phyloP scores from a whole-genome alignment of 2,329 filamentous ascomycete species.

The Falciphora oryzae region DNA sequence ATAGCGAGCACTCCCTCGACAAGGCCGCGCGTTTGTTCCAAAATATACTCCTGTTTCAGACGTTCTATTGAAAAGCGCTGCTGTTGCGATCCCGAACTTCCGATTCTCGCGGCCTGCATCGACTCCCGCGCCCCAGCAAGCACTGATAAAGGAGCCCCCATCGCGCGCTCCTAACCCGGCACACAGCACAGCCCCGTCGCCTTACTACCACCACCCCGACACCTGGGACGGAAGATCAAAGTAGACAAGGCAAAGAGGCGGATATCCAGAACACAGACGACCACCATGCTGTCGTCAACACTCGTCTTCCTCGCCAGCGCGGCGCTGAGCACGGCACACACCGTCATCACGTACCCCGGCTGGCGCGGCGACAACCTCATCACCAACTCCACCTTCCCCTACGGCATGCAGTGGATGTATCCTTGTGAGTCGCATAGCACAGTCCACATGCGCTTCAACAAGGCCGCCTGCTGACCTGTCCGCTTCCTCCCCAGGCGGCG shows the following conservation, averaged over 20 bases:
- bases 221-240: slow-evolving; percentile 5
- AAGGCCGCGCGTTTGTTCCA: no score
- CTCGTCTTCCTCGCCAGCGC: slow-evolving; percentile 38
- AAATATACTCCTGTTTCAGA: no score
- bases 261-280: slow-evolving; percentile 4
- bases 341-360: slow-evolving; percentile 79
- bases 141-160: no score
- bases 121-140: neutral
- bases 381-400: slow-evolving; percentile 73
- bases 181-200: neutral
- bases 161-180: no score
- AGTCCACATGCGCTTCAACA: neutral
- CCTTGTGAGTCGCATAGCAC: slow-evolving; percentile 61
- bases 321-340: slow-evolving; percentile 59
- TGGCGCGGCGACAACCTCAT: slow-evolving; percentile 83
- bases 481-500: slow-evolving; percentile 59
- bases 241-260: neutral
- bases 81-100: no score
- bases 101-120: no score
- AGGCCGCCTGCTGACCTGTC: neutral
- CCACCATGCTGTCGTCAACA: slow-evolving; percentile 42
- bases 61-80: no score
- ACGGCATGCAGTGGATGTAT: slow-evolving; percentile 93
- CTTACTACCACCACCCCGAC: slow-evolving; percentile 2
- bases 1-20: no score